Conservation (phyloP, 495 filamentous ascomycete species). For the Penicillium simplicissimum region DNA sequence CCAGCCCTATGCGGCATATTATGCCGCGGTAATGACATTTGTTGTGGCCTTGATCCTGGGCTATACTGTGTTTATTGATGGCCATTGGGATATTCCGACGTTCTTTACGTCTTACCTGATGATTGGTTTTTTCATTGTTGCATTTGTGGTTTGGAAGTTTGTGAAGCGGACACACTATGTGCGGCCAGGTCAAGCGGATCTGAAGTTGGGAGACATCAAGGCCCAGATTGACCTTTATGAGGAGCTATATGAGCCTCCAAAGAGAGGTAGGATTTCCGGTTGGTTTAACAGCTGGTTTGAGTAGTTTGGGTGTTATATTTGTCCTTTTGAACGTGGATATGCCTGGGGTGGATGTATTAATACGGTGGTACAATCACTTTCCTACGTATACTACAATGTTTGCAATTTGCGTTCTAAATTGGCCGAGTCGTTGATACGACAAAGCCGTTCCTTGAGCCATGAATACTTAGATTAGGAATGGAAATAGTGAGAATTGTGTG, state of each 20-base stretch:
- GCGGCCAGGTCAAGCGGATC: constrained; percentile 40
- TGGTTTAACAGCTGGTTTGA: constrained; percentile 19
- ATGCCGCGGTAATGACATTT: constrained; percentile 36
- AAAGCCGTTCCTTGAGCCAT: no score
- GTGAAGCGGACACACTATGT: constrained; percentile 49
- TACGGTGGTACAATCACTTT: background rate
- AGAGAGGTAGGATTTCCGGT: constrained; percentile 16
- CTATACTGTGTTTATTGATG: constrained; percentile 33
- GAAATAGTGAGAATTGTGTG: no score
- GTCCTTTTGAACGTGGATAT: background rate
- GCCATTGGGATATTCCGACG: constrained; percentile 23
- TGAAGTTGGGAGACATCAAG: constrained; percentile 31
- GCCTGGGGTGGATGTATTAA: background rate
- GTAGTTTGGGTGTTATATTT: background rate
- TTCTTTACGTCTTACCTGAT: constrained; percentile 46
- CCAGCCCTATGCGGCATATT: constrained; percentile 39
- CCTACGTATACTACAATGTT: no score
- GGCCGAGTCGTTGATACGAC: no score
- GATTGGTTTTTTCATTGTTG: constrained; percentile 47
- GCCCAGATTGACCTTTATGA: constrained; percentile 68
- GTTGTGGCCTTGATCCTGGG: constrained; percentile 32
- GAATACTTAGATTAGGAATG: no score
- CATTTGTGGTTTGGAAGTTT: constrained; percentile 57
- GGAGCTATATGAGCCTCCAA: constrained; percentile 13
- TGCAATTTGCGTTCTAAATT: no score